phyloP scores from a whole-genome alignment of 768 basidiomycete species.

The Russula brevipes region DNA sequence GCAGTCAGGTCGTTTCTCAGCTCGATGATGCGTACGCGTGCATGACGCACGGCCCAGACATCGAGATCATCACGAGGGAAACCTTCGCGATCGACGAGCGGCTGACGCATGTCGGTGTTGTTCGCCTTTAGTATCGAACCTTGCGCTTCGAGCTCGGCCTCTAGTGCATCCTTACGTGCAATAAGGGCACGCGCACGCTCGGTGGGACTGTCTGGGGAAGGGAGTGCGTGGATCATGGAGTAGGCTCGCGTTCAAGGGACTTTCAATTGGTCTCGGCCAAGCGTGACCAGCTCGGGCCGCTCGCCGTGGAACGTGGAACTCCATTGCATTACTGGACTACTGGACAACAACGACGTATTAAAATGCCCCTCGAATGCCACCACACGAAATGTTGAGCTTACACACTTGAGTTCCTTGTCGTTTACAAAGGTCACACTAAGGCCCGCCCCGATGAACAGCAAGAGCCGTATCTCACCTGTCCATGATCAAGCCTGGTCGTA shows the following conservation, averaged over 20 bases:
- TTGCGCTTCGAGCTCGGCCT: conserved; percentile 62
- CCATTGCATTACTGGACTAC: no score
- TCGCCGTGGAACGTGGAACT: neutral
- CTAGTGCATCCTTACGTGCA: conserved; percentile 62
- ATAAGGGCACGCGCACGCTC: conserved; percentile 63
- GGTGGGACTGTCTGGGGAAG: conserved; percentile 33
- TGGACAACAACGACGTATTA: no score
- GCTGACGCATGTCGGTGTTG: conserved; percentile 57
- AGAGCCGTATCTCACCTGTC: no score
- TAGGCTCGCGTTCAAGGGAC: neutral
- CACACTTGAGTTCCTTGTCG: no score
- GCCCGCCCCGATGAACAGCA: no score
- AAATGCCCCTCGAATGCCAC: no score
- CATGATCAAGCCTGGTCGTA: no score
- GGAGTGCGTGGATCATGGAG: conserved; percentile 23
- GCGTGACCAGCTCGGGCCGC: neutral
- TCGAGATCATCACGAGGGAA: conserved; percentile 88
- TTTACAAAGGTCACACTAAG: no score
- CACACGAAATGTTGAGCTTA: no score
- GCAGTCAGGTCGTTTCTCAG: conserved; percentile 70
- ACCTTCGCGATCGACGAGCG: conserved; percentile 81
- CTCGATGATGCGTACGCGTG: conserved; percentile 73
- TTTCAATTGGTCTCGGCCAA: neutral
- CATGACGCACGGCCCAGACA: conserved; percentile 69
- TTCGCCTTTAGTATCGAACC: conserved; percentile 59